A percentile compares a stretch with the other conserved stretches of the same genome.
These are phyloP conservation scores for Tylopilus vinaceipallidus DNA, from an alignment of 768 basidiomycete species.

Conservation along the genomic window DNA sequence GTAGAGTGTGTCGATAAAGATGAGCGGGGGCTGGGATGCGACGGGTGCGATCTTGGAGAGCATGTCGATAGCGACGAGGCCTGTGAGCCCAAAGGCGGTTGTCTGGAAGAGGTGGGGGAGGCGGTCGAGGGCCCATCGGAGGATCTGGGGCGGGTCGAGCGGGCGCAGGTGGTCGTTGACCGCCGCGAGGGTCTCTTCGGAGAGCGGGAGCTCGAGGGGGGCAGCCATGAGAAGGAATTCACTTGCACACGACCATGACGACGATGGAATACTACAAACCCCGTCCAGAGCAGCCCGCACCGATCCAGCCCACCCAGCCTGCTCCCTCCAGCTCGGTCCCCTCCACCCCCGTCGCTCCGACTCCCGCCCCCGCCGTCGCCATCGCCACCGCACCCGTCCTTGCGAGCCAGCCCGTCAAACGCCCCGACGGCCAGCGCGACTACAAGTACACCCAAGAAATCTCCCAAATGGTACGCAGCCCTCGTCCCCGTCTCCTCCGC, in stretches of 20 bases:
- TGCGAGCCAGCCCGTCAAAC: conserved; percentile 12
- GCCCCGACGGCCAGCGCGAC: conserved; percentile 42
- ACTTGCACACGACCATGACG: no score
- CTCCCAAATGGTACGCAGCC: conserved; percentile 75
- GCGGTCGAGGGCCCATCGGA: conserved; percentile 79
- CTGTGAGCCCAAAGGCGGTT: conserved; percentile 95
- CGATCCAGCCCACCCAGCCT: conserved; percentile 15
- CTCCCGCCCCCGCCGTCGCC: conserved; percentile 4
- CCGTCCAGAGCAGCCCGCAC: conserved; percentile 21
- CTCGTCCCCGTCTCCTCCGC: not conserved
- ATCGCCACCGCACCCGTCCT: conserved; percentile 7
- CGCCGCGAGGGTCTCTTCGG: conserved; percentile 51
- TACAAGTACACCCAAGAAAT: conserved; percentile 94
- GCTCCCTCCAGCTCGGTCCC: conserved; percentile 15
- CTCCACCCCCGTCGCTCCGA: conserved; percentile 19
- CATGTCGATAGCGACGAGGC: conserved; percentile 93
- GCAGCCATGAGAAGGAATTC: no score
- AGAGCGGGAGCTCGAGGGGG: conserved; percentile 56
- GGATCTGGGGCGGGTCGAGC: conserved; percentile 79
- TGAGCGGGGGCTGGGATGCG: conserved; percentile 66
- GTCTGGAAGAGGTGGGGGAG: conserved; percentile 87
- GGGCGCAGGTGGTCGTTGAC: conserved; percentile 75
- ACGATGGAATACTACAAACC: conserved; percentile 31
- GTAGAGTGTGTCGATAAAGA: conserved; percentile 96
- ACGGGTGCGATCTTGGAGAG: conserved; percentile 71